Conservation (phyloP, 2,329 filamentous ascomycete species). For the Harringtonia aguacate region DNA sequence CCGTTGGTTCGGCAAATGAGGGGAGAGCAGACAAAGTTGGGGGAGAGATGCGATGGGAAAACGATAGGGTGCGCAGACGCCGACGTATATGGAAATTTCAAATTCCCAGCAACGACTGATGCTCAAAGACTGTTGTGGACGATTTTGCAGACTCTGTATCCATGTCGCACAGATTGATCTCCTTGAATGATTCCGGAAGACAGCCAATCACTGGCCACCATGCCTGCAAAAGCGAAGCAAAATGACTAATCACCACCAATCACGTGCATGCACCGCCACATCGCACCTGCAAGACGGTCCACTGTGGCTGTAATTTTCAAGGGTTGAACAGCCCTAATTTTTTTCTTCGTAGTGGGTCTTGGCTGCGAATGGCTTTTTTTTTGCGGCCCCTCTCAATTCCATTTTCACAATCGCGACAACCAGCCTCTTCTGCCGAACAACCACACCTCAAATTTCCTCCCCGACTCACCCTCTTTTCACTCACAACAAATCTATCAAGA, state of each 20-base stretch:
- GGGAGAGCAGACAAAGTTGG: background rate
- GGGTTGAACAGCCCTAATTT: constrained; percentile 2
- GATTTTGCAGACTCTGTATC: too few relatives aligned
- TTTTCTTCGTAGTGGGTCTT: background rate
- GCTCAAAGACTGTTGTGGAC: too few relatives aligned
- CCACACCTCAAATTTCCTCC: background rate
- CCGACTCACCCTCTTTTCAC: background rate
- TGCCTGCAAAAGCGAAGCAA: too few relatives aligned
- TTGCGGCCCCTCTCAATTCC: constrained; percentile 1
- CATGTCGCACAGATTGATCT: too few relatives aligned
- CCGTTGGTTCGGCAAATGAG: constrained; percentile 6
- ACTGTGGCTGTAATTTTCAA: background rate
- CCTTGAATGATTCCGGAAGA: too few relatives aligned
- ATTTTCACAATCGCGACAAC: constrained; percentile 6
- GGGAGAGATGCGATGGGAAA: too few relatives aligned
- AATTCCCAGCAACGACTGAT: too few relatives aligned
- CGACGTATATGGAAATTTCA: too few relatives aligned
- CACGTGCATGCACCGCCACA: background rate
- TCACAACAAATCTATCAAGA: constrained; percentile 34
- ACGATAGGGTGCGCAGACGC: too few relatives aligned
- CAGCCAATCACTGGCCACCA: too few relatives aligned
- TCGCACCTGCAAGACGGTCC: background rate
- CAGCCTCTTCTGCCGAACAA: background rate
- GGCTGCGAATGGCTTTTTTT: background rate
- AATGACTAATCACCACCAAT: background rate